Evolutionary conservation across 495 filamentous ascomycete genomes (phyloP), one percentile per base, ranked within the genome.

Genomic region (Penicillium lividum): DNA sequence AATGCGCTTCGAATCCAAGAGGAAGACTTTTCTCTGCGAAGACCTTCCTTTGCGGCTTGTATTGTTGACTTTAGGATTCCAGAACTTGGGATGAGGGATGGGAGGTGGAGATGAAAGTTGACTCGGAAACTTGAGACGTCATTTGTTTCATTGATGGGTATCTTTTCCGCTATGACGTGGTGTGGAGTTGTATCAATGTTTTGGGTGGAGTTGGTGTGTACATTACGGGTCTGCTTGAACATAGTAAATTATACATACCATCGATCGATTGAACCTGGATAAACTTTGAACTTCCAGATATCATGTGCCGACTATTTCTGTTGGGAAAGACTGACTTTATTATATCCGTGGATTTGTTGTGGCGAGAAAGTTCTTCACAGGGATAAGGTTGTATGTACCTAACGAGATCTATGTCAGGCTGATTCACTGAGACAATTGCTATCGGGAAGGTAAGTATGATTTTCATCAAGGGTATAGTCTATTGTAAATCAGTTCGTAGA

Each of bases 11-110:
- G 13, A 13, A n/a, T 22, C 6, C 51, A 54, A 16, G 51, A 49
- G 38, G 59, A 57, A 9, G 56, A 58, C 27, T 42, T 60, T 4
- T 42, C 54, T 8, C 55, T 62, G 2, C 60, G 67, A 10, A 70
- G 69, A 7, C 54, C 71, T 0, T 76, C 73, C 3, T 76, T 77
- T 51, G 72, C 72, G 0, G 75, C 75, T 29, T 74, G 73, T 51
- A 76, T 77, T 49, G 68, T 76, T 52, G 73, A 76, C 51, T 69
- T 77, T 50, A 73, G 66, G 44, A 75, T 77, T 25, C 70, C 75
- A n/a, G 68, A 75, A 43, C 59, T 70, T 9, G 64, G 62, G 10
- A n/a, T 53, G 8, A 48, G 63, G 16, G 64, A 66, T 22, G 68
- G 65, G n/a, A 53, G 45, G 31, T 70, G 61, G 63, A 60, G 54